Base-by-base conservation (phyloP, 345 rosid genomes). In the Pistacia atlantica region DNA sequence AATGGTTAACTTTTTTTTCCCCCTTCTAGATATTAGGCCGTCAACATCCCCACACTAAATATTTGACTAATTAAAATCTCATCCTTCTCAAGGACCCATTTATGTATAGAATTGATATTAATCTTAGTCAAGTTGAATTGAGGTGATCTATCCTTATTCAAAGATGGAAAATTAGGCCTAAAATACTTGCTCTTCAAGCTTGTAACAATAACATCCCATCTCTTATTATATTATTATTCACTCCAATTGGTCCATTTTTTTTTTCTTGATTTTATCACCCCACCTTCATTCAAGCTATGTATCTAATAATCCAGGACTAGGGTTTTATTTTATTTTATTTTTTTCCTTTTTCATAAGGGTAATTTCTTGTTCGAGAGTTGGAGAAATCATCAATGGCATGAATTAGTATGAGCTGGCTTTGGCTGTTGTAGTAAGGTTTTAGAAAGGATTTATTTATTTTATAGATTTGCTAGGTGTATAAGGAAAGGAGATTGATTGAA, bases 81-180 rank as follows among this genome's bases (percentile, higher is more conserved):
- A 9, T 8, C 3, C 5, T 11, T 8, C 56, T 7, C 0, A 13
- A 31, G 25, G 22, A 0, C 11, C 28, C 56, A 18, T 20, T 25
- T 20, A 59, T 16, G 2, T 4, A 38, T 7, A 59, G 1, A 12
- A 31, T 25, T 31, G 6, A 13, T 1, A 48, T n/a, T 7, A 54
- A 3, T 42, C 51, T 33, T 45, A 35, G 75, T 73, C 80, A 62
- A 76, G 59, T 8, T 18, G 25, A 17, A 25, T 17, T 61, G 80
- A 22, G 25, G 75, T 73, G 68, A 22, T 28, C 33, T 16, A 63
- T 73, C 78, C 58, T 56, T 62, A 4, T 37, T 56, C 9, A 20
- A 72, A 62, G 78, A 69, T 81, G 38, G 67, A 73, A 68, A 77
- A 31, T 77, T 17, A n/a, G 17, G 72, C 72, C 75, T 73, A 68